Base-by-base conservation (phyloP, 2,329 filamentous ascomycete genomes). In the Talaromyces islandicus region DNA sequence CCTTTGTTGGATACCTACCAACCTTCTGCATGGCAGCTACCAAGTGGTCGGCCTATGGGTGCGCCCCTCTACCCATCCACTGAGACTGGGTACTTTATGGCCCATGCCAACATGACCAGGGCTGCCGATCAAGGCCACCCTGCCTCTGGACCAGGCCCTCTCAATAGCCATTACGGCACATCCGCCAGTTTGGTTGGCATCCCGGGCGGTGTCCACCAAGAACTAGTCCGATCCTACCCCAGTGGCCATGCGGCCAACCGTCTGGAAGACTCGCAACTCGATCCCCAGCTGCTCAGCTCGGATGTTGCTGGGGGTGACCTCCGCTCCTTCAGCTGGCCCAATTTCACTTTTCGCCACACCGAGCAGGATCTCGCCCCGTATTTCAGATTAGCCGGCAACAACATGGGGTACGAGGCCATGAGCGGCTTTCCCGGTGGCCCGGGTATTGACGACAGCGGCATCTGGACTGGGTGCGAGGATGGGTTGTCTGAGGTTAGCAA, bases 1-100 rank as follows among this genome's bases (percentile, higher is more conserved):
- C 58, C 64, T 14, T 35, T 71, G 25, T 59, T 66, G 17, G 62
- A 62, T 5, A 48, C 62, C 12, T 77, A 78, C 55, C 72, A 78
- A 52, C 75, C 72, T 62, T 81, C 19, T 29, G 12, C 35, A 27
- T 61, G 56, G 59, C 41, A 51, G 27, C 30, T 55, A n/a, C 80
- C 2, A 77, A 78, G 1, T 86, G 82, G 76, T 78, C 82, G 55
- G 74, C 77, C 55, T 77, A 73, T 43, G 10, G 46, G 25, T 19
- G n/a, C 55, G 27, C 59, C 41, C 5, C 17, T 61, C 14, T 55
- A 51, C 24, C 19, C 55, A 6, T 27, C 35, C 14, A 19, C 43
- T 6, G 55, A 58, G 9, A 25, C 43, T 30, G 41, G 50, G 17
- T 29, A 61, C 35, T 57, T 52, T 19, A 52, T 60, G 54, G 25